Base-by-base conservation (phyloP, 352 stramenopile species). In the Globisporangium paddicum region DNA sequence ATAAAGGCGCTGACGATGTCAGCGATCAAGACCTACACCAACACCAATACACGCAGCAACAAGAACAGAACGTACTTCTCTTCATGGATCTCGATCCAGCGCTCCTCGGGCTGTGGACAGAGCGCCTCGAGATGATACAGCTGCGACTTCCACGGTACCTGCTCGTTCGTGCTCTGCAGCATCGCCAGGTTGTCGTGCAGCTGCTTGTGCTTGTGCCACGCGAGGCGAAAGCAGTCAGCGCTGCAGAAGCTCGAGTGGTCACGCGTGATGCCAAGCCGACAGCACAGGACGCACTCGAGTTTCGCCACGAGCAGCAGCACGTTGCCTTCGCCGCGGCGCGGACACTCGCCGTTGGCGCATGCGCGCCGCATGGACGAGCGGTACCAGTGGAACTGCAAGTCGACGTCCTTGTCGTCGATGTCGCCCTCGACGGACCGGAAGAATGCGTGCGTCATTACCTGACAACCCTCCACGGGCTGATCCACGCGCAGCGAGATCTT, bases 401-500 rank as follows among this genome's bases (percentile, higher is more conserved):
- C 73, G 34, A 89, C 80, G 46, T 82, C 72, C 46, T 86, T 81
- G 64, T 87, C 77, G 58, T 90, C 77, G 40, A 86, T 87, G 62
- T 87, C 79, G 26, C 78, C 75, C 5, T 87, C 78, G 8, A 75
- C 69, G 3, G 78, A 87, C 32, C 80, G 80, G 52, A 87, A 90
- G 62, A 90, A 90, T n/a, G 79, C 77, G 62, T 90, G 81, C 60
- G 79, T 86, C 73, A 81, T 83, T 55, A 90, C 80, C 47, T 68
- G 64, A 60, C 81, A 90, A 51, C 73, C 71, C 53, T 86, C 78
- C 32, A 90, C 77, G 3, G 81, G 81, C 63, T 90, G 81, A 55
- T 90, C 81, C 23, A 90, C 78, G 25, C 81, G 78, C 50, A 90
- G 65, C 25, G 81, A 90, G 59, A 90, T 87, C 63, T 84, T 82